Evolutionary conservation across 1,284 basidiomycete species (phyloP).

Genomic region (Melampsora abietis-canadensis): DNA sequence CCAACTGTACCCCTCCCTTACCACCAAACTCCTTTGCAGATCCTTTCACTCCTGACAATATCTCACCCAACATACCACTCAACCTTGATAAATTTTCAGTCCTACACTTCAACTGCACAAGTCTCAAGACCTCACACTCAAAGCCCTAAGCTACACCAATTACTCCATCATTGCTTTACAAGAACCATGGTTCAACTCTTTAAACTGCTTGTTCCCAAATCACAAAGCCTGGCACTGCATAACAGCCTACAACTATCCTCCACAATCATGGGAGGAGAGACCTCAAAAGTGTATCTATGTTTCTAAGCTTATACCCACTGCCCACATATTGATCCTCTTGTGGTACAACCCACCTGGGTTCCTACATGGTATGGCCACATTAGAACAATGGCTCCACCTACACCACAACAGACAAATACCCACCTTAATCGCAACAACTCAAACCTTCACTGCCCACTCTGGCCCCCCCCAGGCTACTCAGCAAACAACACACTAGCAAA

Average conservation of each 20-base stretch:
- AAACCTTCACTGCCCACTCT: neutral
- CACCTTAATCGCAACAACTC: conserved; percentile 14
- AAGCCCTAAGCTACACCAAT: neutral
- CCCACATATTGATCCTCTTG: neutral
- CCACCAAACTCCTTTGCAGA: no score
- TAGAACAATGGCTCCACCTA: neutral
- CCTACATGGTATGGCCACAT: neutral
- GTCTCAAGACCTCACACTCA: neutral
- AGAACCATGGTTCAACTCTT: conserved; percentile 11
- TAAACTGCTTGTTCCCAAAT: neutral
- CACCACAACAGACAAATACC: neutral
- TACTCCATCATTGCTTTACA: neutral
- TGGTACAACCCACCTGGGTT: neutral
- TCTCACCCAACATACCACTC: no score
- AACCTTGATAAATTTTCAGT: neutral
- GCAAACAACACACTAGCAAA: neutral
- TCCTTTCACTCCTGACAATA: no score
- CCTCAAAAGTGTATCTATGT: conserved; percentile 7
- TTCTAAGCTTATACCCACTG: neutral
- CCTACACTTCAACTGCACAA: conserved; percentile 2
- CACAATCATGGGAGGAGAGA: neutral
- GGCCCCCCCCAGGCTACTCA: conserved; percentile 7
- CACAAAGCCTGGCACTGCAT: conserved; percentile 7
- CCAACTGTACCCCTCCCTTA: no score
- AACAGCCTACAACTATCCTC: neutral